Evolutionary conservation across 2,329 filamentous ascomycete species (phyloP).

Genomic region (Claviceps lovelessii): DNA sequence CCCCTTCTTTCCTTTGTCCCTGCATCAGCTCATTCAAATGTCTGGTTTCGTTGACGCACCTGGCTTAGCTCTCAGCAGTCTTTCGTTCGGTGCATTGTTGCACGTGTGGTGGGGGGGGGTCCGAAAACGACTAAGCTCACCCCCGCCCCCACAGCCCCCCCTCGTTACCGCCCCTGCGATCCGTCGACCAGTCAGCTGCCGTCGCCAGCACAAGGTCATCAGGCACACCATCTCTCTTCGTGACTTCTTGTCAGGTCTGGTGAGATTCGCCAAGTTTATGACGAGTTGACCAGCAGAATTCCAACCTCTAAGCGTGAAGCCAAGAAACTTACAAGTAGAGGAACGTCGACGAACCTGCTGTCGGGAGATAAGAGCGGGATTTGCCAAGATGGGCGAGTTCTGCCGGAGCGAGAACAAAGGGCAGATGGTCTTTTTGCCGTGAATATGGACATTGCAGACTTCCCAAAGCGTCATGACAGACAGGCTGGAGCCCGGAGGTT

Average conservation of each 20-base stretch:
- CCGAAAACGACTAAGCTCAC: not conserved
- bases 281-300: constrained; percentile 1
- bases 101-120: not conserved
- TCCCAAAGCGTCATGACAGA: not conserved
- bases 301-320: not conserved
- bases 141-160: not conserved
- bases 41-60: not conserved
- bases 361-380: not conserved
- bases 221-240: constrained; percentile 8
- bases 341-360: not conserved
- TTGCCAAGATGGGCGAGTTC: not conserved
- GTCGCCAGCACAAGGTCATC: constrained; percentile 10
- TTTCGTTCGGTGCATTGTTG: not conserved
- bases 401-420: not conserved
- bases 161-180: constrained; percentile 1
- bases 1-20: not conserved
- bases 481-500: not conserved
- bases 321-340: no score
- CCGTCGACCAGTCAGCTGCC: constrained; percentile 13
- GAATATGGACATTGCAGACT: not conserved
- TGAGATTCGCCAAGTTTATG: constrained; percentile 5
- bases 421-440: not conserved
- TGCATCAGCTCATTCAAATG: not conserved
- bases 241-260: not conserved
- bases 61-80: not conserved